A percentile compares a stretch with the other conserved stretches of the same genome.
Evolutionary conservation across 352 stramenopile species (phyloP).

Genomic region (Phytophthora macrochlamydospora): DNA sequence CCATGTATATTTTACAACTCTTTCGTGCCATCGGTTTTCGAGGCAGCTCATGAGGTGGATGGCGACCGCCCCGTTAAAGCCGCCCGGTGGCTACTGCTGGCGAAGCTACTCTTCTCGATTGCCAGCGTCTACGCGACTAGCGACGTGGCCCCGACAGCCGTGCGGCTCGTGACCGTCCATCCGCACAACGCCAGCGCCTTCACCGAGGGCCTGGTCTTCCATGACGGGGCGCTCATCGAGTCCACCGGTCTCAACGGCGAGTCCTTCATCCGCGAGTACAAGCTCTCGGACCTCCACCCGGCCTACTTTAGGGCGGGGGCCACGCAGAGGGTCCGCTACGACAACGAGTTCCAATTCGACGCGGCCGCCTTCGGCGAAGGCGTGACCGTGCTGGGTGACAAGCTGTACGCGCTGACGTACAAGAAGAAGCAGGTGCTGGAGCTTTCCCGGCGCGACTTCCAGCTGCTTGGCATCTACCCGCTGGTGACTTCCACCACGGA

Average conservation of each 20-base stretch:
- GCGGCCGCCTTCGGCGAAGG: conserved; percentile 79
- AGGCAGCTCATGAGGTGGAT: neutral
- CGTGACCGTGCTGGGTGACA: conserved; percentile 71
- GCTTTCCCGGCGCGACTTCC: conserved; percentile 64
- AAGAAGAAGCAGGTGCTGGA: conserved; percentile 64
- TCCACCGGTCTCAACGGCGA: conserved; percentile 68
- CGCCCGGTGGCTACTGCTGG: conserved; percentile 14
- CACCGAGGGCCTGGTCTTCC: conserved; percentile 77
- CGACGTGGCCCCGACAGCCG: conserved; percentile 34
- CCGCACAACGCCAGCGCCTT: conserved; percentile 72
- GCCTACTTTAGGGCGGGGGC: conserved; percentile 16
- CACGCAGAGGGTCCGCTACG: conserved; percentile 14
- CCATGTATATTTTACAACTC: too few relatives aligned
- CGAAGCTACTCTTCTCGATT: conserved; percentile 8
- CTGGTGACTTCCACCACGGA: conserved; percentile 82
- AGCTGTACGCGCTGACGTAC: conserved; percentile 87
- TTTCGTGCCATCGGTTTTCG: too few relatives aligned
- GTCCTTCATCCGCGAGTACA: conserved; percentile 80
- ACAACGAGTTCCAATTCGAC: conserved; percentile 66
- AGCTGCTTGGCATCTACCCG: conserved; percentile 51
- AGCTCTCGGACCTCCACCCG: conserved; percentile 29
- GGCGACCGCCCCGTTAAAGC: neutral
- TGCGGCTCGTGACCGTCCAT: conserved; percentile 64
- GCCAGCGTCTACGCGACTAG: conserved; percentile 5
- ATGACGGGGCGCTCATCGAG: conserved; percentile 67